Percentiles rank a stretch among this genome's conserved stretches.
Evolutionary conservation across 129 eudicot species (phyloP).

Genomic region (Flaveria trinervia): DNA sequence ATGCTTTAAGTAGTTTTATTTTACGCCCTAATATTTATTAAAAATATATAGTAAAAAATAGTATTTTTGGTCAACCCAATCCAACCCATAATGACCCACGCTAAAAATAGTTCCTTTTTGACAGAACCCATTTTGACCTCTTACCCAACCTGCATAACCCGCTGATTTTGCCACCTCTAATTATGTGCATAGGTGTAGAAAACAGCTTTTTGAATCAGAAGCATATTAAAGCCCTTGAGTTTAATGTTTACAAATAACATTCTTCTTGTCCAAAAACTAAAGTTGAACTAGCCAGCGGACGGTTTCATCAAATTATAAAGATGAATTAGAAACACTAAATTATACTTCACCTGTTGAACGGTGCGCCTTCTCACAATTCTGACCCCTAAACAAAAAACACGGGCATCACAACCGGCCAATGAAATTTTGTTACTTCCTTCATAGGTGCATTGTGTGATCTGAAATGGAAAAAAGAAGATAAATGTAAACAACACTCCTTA

Average conservation of each 20-base stretch:
- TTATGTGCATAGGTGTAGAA: neutral
- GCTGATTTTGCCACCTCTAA: neutral
- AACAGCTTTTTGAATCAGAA: slow-evolving; percentile 3
- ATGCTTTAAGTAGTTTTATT: neutral
- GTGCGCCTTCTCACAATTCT: slow-evolving; percentile 79
- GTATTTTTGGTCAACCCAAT: neutral
- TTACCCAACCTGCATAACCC: neutral
- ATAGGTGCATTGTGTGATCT: slow-evolving; percentile 81
- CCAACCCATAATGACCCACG: neutral
- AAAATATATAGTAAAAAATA: neutral
- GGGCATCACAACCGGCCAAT: slow-evolving; percentile 83
- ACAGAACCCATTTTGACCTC: neutral
- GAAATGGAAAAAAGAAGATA: slow-evolving; percentile 38
- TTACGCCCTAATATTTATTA: neutral
- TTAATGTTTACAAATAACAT: neutral
- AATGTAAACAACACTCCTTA: slow-evolving; percentile 24
- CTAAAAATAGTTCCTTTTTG: neutral
- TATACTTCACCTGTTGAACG: slow-evolving; percentile 63
- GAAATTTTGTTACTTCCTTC: slow-evolving; percentile 86
- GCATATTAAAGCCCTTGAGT: slow-evolving; percentile 3
- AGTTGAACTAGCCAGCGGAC: neutral
- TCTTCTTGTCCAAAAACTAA: slow-evolving; percentile 2
- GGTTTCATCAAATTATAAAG: neutral
- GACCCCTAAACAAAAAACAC: slow-evolving; percentile 91
- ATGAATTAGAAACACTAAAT: neutral